Conservation (phyloP, 208 protist species). For the Leishmania aethiopica region DNA sequence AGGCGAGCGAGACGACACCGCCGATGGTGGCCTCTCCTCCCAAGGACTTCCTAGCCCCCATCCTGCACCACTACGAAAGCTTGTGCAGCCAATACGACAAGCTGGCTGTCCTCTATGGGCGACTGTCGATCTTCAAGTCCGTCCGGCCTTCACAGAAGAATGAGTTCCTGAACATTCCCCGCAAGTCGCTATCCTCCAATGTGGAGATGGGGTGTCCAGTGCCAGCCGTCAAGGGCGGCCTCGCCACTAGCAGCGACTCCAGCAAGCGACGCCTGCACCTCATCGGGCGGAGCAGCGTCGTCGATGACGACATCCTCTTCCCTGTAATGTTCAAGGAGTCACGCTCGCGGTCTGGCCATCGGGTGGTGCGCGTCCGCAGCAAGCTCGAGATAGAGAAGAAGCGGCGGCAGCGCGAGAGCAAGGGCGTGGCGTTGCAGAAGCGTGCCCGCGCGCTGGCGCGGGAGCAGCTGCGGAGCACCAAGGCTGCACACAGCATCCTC, state of each 20-base stretch:
- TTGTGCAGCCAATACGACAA: conserved; percentile 69
- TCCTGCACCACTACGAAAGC: conserved; percentile 80
- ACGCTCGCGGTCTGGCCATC: conserved; percentile 44
- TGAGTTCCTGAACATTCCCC: conserved; percentile 57
- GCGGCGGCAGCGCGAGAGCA: conserved; percentile 23
- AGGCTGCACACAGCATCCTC: conserved; percentile 35
- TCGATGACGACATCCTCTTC: conserved; percentile 71
- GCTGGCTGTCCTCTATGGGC: conserved; percentile 71
- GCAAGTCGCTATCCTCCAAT: conserved; percentile 49
- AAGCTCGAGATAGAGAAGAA: conserved; percentile 38
- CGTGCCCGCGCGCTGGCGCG: conserved; percentile 19
- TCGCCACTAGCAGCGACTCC: not conserved
- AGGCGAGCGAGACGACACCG: conserved; percentile 3
- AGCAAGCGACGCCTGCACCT: conserved; percentile 22
- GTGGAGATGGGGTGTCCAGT: conserved; percentile 37
- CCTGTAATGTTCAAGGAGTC: conserved; percentile 81
- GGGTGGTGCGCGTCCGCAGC: conserved; percentile 57
- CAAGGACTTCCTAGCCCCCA: conserved; percentile 72
- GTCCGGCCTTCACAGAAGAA: conserved; percentile 72
- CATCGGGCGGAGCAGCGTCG: conserved; percentile 22
- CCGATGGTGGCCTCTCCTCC: conserved; percentile 42
- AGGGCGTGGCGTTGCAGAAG: conserved; percentile 44
- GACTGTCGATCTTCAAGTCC: conserved; percentile 80
- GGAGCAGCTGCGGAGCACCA: conserved; percentile 15
- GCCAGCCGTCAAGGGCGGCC: not conserved